These are phyloP conservation scores for Quercus lobata DNA, from an alignment of 331 rosid species.

Conservation along the genomic window DNA sequence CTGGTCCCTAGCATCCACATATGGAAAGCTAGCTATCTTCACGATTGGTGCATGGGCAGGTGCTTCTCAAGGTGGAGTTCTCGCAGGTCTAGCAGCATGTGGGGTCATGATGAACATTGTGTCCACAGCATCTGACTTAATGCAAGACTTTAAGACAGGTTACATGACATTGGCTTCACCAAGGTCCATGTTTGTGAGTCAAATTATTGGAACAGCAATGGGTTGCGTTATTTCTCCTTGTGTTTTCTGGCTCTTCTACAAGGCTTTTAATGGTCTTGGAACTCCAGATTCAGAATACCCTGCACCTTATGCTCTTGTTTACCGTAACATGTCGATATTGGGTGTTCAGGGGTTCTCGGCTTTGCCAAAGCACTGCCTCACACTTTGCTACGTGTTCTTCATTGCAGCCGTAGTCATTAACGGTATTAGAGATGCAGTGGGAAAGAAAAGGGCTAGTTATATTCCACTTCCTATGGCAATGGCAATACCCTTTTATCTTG, in stretches of 20 bases:
- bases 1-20: slow-evolving; percentile 59
- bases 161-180: slow-evolving; percentile 63
- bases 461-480: slow-evolving; percentile 74
- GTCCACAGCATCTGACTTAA: slow-evolving; percentile 57
- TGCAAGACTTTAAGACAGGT: slow-evolving; percentile 66
- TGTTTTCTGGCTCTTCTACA: slow-evolving; percentile 58
- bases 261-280: slow-evolving; percentile 45
- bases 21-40: slow-evolving; percentile 63
- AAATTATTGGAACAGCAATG: slow-evolving; percentile 51
- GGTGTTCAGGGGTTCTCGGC: slow-evolving; percentile 54
- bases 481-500: slow-evolving; percentile 64
- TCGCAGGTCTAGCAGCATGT: slow-evolving; percentile 62
- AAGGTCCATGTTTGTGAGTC: slow-evolving; percentile 63
- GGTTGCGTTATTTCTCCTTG: slow-evolving; percentile 65
- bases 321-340: slow-evolving; percentile 47
- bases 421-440: slow-evolving; percentile 32
- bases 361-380: slow-evolving; percentile 47
- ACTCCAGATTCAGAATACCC: slow-evolving; percentile 34
- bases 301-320: slow-evolving; percentile 52
- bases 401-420: slow-evolving; percentile 37
- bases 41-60: slow-evolving; percentile 63
- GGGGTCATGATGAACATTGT: slow-evolving; percentile 74
- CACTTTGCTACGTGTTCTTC: slow-evolving; percentile 38
- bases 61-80: slow-evolving; percentile 43
- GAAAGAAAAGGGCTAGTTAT: slow-evolving; percentile 33